Evolutionary conservation across 2,329 filamentous ascomycete species (phyloP).

Genomic region (Fusarium cicatricum): DNA sequence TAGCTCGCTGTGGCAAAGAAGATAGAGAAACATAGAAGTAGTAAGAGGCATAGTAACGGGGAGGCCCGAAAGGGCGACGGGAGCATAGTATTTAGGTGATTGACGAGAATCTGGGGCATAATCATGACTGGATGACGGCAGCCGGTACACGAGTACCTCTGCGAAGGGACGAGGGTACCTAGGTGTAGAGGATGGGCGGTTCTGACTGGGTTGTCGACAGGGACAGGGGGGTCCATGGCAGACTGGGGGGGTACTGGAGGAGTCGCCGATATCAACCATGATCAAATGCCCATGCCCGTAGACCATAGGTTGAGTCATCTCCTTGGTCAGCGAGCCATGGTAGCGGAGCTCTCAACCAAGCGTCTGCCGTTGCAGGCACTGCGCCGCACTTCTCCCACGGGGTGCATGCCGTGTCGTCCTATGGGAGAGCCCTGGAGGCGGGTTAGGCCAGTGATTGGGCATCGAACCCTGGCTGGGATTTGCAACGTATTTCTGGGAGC

Average conservation of each 20-base stretch:
- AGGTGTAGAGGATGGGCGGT: constrained; percentile 30
- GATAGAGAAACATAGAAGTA: constrained; percentile 29
- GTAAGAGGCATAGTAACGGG: constrained; percentile 33
- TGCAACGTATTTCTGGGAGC: constrained; percentile 33
- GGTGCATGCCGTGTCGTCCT: constrained; percentile 46
- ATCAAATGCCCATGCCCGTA: constrained; percentile 1
- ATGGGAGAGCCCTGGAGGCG: constrained; percentile 39
- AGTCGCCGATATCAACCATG: constrained; percentile 34
- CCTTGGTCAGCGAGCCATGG: constrained; percentile 29
- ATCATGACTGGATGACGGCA: constrained; percentile 42
- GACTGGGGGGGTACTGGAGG: constrained; percentile 32
- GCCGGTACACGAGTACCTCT: constrained; percentile 40
- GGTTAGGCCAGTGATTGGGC: constrained; percentile 48
- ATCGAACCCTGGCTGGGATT: constrained; percentile 43
- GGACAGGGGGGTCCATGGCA: constrained; percentile 20
- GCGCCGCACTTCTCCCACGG: constrained; percentile 55
- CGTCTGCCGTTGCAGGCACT: constrained; percentile 42
- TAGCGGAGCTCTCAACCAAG: constrained; percentile 31
- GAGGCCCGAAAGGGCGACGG: constrained; percentile 38
- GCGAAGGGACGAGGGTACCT: constrained; percentile 38
- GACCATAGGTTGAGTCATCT: constrained; percentile 31
- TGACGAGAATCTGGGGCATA: constrained; percentile 35
- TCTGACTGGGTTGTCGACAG: constrained; percentile 34
- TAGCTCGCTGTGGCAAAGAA: constrained; percentile 30
- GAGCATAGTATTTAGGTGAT: constrained; percentile 44